Base-by-base conservation (phyloP, 352 stramenopile species). In the Pythium grandisporangium region DNA sequence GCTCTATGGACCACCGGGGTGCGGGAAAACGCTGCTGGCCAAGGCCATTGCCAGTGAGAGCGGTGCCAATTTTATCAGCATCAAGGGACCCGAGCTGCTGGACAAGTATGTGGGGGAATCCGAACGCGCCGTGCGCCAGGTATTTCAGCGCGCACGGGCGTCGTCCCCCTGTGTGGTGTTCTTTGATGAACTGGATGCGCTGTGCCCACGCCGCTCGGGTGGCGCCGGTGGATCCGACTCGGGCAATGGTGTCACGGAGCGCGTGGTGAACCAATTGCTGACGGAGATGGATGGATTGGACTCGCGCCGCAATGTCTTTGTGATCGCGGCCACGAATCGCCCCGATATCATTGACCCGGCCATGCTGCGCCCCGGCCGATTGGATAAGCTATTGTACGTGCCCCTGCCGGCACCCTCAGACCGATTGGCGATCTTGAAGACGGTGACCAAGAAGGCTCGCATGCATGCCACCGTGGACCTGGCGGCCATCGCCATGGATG, bases 91-190 rank as follows among this genome's bases (percentile, higher is more conserved):
- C 1, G 96, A 99, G 64, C 73, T 99, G 23, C 77, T 99, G 22
- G 95, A 99, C 76, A 99, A 99, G 66, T 99, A 99, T 61, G 96
- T 99, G 3, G 96, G 96, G 25, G 96, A 99, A 69, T 98, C 83
- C 26, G 97, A 99, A 64, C 78, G 90, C 25, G 91, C 86, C 1
- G 91, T 97, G 37, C 84, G 91, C 6, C 84, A 96, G 47, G 91
- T 99, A 1, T 99, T 99, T 71, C 88, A 98, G 65, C 79, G 96
- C 37, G 97, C 96, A n/a, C 71, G 96, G 2, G 93, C 93, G 36
- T 98, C 94, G 12, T 96, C 89, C 42, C 97, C 97, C 3, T 99
- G 97, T 61, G 95, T 99, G n/a, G 90, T 99, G 12, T 99, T 99
- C 67, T 99, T 99, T 45, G 97, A 99, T 48, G 97, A 99, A 65